Percentiles rank a stretch among this genome's conserved stretches.
phyloP scores from a whole-genome alignment of 768 basidiomycete species.

The Rhodotorula sphaerocarpa region DNA sequence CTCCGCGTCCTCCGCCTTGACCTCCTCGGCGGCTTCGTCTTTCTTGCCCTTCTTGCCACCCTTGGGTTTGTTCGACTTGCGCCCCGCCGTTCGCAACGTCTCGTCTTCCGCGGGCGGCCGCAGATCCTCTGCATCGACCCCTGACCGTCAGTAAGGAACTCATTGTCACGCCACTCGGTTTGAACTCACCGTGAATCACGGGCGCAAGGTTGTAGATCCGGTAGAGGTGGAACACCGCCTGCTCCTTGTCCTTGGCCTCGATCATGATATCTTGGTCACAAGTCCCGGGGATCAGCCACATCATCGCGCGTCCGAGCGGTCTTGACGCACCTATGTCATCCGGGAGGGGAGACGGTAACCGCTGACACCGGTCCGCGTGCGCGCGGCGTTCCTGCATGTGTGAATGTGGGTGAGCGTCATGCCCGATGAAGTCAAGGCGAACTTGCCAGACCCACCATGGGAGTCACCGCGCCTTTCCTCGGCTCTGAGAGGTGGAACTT shows the following conservation, averaged over 20 bases:
- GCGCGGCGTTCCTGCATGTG: slow-evolving; percentile 49
- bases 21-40: not conserved
- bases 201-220: slow-evolving; percentile 64
- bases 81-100: slow-evolving; percentile 45
- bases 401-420: not conserved
- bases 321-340: slow-evolving; percentile 42
- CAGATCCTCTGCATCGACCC: slow-evolving; percentile 44
- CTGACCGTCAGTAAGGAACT: not conserved
- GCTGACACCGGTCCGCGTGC: slow-evolving; percentile 72
- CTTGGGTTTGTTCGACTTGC: slow-evolving; percentile 42
- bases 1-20: not conserved
- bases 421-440: not conserved
- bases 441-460: slow-evolving; percentile 51
- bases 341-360: slow-evolving; percentile 52
- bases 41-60: slow-evolving; percentile 42
- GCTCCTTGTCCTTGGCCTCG: slow-evolving; percentile 79
- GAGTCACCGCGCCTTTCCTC: slow-evolving; percentile 68
- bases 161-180: not conserved
- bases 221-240: slow-evolving; percentile 79
- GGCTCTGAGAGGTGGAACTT: slow-evolving; percentile 90
- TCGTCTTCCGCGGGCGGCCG: slow-evolving; percentile 48
- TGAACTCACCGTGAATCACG: slow-evolving; percentile 50
- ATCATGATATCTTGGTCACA: slow-evolving; percentile 35
- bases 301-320: not conserved
- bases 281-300: not conserved